phyloP scores from a whole-genome alignment of 2,329 filamentous ascomycete species.

The Fusarium tjaetaba region DNA sequence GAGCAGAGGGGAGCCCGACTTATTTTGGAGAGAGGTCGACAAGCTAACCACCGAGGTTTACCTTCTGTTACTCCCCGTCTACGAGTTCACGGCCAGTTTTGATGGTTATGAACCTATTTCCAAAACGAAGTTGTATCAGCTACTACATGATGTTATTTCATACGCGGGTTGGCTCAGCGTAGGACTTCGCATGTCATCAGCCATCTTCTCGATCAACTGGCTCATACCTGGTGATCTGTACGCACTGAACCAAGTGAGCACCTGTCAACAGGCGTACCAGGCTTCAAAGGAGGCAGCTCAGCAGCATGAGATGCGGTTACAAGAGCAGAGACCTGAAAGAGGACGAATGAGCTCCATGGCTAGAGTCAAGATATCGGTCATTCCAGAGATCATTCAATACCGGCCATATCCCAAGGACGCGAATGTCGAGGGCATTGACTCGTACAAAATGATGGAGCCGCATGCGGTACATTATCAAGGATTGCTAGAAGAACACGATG shows the following conservation, averaged over 20 bases:
- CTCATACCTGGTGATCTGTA: conserved; percentile 43
- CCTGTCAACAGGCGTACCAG: conserved; percentile 29
- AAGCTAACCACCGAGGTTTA: conserved; percentile 37
- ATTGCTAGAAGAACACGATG: conserved; percentile 30
- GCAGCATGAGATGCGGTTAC: conserved; percentile 1
- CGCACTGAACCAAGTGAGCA: conserved; percentile 33
- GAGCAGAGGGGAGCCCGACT: conserved; percentile 31
- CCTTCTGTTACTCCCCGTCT: conserved; percentile 41
- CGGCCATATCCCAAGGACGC: conserved; percentile 11
- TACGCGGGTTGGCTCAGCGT: conserved; percentile 48
- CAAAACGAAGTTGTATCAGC: conserved; percentile 32
- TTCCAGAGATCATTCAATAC: conserved; percentile 41
- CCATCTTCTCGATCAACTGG: conserved; percentile 44
- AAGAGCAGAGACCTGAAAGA: background rate
- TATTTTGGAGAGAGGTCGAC: conserved; percentile 48
- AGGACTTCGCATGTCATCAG: conserved; percentile 38
- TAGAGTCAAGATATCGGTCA: conserved; percentile 48
- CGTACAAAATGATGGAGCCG: conserved; percentile 39
- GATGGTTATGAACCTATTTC: conserved; percentile 6
- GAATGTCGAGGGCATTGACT: conserved; percentile 18
- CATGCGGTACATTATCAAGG: conserved; percentile 47
- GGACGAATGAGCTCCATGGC: conserved; percentile 14
- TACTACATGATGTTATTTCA: conserved; percentile 45
- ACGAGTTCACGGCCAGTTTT: conserved; percentile 29
- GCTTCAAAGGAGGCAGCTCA: conserved; percentile 20